These are phyloP conservation scores for Colletotrichum agaves DNA, from an alignment of 2,329 filamentous ascomycete genomes.

Conservation along the genomic window DNA sequence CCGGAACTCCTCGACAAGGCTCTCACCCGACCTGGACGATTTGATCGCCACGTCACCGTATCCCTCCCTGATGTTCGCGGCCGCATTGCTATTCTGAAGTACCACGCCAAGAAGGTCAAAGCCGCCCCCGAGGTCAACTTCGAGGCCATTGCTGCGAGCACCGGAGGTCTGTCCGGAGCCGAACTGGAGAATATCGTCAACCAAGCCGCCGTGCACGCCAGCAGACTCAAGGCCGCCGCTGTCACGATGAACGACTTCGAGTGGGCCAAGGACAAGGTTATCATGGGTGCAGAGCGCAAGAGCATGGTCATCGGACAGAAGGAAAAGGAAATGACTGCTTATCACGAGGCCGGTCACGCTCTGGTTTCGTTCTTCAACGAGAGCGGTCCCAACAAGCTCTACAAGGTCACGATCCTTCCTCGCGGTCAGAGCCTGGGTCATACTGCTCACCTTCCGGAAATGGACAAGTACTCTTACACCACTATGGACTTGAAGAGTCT, in stretches of 20 bases:
- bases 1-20: slow-evolving; percentile 95
- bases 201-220: slow-evolving; percentile 94
- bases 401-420: slow-evolving; percentile 97
- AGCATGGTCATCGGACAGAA: slow-evolving; percentile 91
- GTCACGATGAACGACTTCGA: slow-evolving; percentile 87
- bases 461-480: slow-evolving; percentile 92
- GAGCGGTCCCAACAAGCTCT: slow-evolving; percentile 79
- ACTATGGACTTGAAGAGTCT: slow-evolving; percentile 83
- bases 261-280: slow-evolving; percentile 98
- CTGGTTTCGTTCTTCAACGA: slow-evolving; percentile 85
- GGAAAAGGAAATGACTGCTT: slow-evolving; percentile 95
- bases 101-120: slow-evolving; percentile 94
- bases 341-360: slow-evolving; percentile 95
- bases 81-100: slow-evolving; percentile 89
- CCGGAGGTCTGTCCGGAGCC: slow-evolving; percentile 91
- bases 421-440: slow-evolving; percentile 87
- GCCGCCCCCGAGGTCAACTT: slow-evolving; percentile 83
- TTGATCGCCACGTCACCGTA: slow-evolving; percentile 92
- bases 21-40: slow-evolving; percentile 94
- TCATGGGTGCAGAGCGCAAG: slow-evolving; percentile 94
- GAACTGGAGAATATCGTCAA: slow-evolving; percentile 98
- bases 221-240: slow-evolving; percentile 80
- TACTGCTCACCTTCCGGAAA: slow-evolving; percentile 87
- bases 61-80: slow-evolving; percentile 92
- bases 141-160: slow-evolving; percentile 84